Evolutionary conservation across 768 basidiomycete genomes (phyloP), one percentile per base, ranked within the genome.

Genomic region (Leccinum broughii): DNA sequence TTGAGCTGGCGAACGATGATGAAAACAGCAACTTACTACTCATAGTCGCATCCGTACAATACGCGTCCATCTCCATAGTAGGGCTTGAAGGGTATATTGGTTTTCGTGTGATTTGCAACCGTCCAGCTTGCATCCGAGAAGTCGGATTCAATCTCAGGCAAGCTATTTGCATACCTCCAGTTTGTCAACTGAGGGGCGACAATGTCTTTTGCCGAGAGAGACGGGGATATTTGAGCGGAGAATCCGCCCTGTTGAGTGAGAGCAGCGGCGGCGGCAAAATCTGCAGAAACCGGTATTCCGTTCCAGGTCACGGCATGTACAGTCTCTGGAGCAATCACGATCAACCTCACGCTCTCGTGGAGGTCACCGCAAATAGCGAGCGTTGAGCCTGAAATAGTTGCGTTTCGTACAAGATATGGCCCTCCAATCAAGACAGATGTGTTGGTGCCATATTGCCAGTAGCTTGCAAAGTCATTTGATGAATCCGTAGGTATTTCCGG

Each of bases 1-100:
- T 48, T 56, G 15, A 51, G 46, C 52, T 20, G 39, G 50, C 24
- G 39, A 53, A 69, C 41, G 67, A 44, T 44, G 34, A n/a, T n/a
- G 32, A 48, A 20, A 17, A 35, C 34, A 44, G 24, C 32, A 28
- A 35, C 87, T 72, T 61, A 92, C 90, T 87, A 94, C 59, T 85
- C 89, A 71, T 94, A 94, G 72, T 93, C 92, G 68, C 91, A 93
- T 1, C 90, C 91, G 72, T 91, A 93, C 30, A 94, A 75, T n/a
- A 92, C 76, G 39, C 88, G 78, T 1, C 89, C 89, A 62, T 91
- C 88, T 1, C 89, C 89, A 63, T 88, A 90, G 61, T 82, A 77
- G 4, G 88, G 88, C 66, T 85, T 84, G 53, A 78, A 78, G 2
- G 89, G 87, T 58, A 88, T 86, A 64, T 89, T 90, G 30, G 92